phyloP scores from a whole-genome alignment of 1,139 yeast genomes.

The Blastobotrys raffinosifermentans region DNA sequence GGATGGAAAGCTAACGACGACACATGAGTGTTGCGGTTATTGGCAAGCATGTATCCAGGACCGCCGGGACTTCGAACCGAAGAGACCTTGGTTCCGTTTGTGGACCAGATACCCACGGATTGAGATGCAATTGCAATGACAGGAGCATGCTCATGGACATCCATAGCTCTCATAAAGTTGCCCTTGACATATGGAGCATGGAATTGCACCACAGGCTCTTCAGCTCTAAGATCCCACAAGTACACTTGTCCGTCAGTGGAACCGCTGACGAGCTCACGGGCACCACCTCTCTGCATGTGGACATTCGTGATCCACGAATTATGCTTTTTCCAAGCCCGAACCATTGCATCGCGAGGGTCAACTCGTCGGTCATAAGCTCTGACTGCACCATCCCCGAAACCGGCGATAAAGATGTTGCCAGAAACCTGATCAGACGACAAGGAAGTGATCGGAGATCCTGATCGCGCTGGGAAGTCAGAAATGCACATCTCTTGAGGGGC shows the following conservation, averaged over 20 bases:
- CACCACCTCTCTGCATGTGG: slow-evolving; percentile 96
- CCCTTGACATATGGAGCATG: slow-evolving; percentile 50
- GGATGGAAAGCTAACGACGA: slow-evolving; percentile 81
- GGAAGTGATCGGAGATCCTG: slow-evolving; percentile 82
- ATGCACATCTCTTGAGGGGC: slow-evolving; percentile 89
- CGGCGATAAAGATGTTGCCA: slow-evolving; percentile 86
- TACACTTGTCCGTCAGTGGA: slow-evolving; percentile 77
- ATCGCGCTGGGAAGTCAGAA: slow-evolving; percentile 84
- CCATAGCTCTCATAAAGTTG: slow-evolving; percentile 54
- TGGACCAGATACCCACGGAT: slow-evolving; percentile 78
- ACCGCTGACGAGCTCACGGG: slow-evolving; percentile 78
- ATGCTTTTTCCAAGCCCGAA: slow-evolving; percentile 66
- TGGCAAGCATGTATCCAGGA: slow-evolving; percentile 28
- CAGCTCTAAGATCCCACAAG: slow-evolving; percentile 81
- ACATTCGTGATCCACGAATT: slow-evolving; percentile 67
- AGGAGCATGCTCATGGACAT: slow-evolving; percentile 95
- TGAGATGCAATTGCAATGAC: slow-evolving; percentile 82
- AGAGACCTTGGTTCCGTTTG: slow-evolving; percentile 68
- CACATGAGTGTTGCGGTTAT: slow-evolving; percentile 43
- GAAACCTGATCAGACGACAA: slow-evolving; percentile 93
- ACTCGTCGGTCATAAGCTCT: slow-evolving; percentile 87
- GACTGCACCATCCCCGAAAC: slow-evolving; percentile 88
- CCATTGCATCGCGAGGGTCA: slow-evolving; percentile 82
- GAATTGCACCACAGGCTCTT: slow-evolving; percentile 65
- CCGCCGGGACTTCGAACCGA: slow-evolving; percentile 51